Percentiles rank a stretch among this genome's conserved stretches.
Conservation (phyloP, 352 stramenopile species). For the Peronospora destructor region DNA sequence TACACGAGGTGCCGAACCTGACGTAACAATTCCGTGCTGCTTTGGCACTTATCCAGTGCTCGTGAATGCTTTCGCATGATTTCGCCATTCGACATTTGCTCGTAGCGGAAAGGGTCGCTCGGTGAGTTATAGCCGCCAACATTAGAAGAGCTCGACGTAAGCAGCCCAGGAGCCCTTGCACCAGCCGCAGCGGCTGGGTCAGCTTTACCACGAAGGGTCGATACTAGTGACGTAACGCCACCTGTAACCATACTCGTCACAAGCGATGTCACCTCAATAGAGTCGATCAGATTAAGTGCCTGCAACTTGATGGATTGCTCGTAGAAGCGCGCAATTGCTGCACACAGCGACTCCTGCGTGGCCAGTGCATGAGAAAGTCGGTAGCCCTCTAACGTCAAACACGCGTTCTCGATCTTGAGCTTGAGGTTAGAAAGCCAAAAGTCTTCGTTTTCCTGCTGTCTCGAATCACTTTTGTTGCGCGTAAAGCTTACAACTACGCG, state of each 20-base stretch:
- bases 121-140: conserved; percentile 7
- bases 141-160: conserved; percentile 27
- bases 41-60: conserved; percentile 39
- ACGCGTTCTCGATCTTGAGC: conserved; percentile 83
- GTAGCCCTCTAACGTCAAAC: conserved; percentile 64
- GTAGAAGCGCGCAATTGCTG: conserved; percentile 64
- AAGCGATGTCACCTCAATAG: conserved; percentile 78
- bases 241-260: conserved; percentile 77
- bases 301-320: conserved; percentile 78
- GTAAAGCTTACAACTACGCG: conserved; percentile 73
- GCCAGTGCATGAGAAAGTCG: conserved; percentile 57
- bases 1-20: conserved; percentile 74
- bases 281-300: conserved; percentile 74
- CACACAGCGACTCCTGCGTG: conserved; percentile 66
- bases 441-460: conserved; percentile 23
- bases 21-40: conserved; percentile 45
- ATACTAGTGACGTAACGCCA: conserved; percentile 70
- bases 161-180: conserved; percentile 17
- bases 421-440: conserved; percentile 83
- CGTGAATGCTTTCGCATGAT: conserved; percentile 69
- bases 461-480: conserved; percentile 55
- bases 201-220: conserved; percentile 73
- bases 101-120: conserved; percentile 41
- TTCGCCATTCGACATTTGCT: conserved; percentile 69
- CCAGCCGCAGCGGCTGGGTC: conserved; percentile 38